Evolutionary conservation across 1,284 basidiomycete genomes (phyloP).

Genomic region (Pseudozyma tsukubaensis): DNA sequence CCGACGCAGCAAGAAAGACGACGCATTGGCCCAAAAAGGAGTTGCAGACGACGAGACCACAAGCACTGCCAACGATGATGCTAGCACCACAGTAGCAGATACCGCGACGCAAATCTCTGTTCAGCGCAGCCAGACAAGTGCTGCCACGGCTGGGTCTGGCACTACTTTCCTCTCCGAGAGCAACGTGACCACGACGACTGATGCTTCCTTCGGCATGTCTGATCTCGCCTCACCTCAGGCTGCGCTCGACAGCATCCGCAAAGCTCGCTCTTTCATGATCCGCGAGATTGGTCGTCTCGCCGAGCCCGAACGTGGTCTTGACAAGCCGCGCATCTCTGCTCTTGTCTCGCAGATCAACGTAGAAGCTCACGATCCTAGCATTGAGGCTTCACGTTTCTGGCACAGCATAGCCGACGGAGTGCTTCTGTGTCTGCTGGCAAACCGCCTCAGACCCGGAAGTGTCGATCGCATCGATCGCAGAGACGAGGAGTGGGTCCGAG

Average conservation of each 20-base stretch:
- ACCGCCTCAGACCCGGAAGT: constrained; percentile 39
- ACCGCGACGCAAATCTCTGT: constrained; percentile 18
- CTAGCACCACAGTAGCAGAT: constrained; percentile 6
- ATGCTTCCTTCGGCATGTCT: constrained; percentile 45
- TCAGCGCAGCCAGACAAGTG: constrained; percentile 37
- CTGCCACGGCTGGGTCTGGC: constrained; percentile 32
- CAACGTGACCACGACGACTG: constrained; percentile 28
- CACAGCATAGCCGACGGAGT: constrained; percentile 52
- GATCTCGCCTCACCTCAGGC: constrained; percentile 36
- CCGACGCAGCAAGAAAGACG: constrained; percentile 28
- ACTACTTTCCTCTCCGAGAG: constrained; percentile 33
- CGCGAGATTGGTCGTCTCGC: constrained; percentile 40
- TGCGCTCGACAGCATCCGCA: constrained; percentile 49
- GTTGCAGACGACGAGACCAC: constrained; percentile 4
- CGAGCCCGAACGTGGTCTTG: constrained; percentile 18
- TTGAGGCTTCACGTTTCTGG: constrained; percentile 52
- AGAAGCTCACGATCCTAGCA: constrained; percentile 23
- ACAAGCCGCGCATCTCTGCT: constrained; percentile 33
- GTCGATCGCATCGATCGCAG: constrained; percentile 55
- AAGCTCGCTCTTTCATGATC: constrained; percentile 51
- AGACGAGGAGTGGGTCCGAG: constrained; percentile 52
- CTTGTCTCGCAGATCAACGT: constrained; percentile 33
- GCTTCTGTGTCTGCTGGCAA: constrained; percentile 55
- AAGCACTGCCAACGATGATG: constrained; percentile 2
- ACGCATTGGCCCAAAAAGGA: constrained; percentile 1